Evolutionary conservation across 345 rosid species (phyloP).

Genomic region (Syzygium aqueum): DNA sequence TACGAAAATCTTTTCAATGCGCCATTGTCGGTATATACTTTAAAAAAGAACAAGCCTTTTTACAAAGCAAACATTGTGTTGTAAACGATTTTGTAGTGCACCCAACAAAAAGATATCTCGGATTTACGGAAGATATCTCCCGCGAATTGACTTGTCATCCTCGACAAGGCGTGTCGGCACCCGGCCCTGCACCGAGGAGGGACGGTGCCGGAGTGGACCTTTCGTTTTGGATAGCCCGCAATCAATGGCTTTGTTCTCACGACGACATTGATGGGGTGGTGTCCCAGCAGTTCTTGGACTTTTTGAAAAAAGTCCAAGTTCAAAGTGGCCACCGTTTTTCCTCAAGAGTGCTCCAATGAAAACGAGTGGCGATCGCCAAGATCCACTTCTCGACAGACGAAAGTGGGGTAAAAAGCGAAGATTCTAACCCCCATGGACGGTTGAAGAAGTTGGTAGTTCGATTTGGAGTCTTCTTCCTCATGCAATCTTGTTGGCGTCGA

Average conservation of each 20-base stretch:
- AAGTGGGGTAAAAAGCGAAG: not conserved
- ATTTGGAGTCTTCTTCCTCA: not conserved
- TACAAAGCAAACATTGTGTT: not conserved
- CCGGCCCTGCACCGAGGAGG: not conserved
- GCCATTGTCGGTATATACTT: not conserved
- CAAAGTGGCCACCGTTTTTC: not conserved
- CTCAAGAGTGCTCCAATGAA: not conserved
- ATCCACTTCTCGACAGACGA: not conserved
- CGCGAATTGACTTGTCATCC: not conserved
- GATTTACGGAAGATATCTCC: not conserved
- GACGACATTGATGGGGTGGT: not conserved
- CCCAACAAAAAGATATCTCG: not conserved
- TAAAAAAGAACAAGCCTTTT: not conserved
- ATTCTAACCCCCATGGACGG: not conserved
- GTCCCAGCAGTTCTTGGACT: not conserved
- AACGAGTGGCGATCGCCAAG: not conserved
- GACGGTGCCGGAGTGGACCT: not conserved
- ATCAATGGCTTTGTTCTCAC: not conserved
- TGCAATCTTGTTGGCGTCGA: not conserved
- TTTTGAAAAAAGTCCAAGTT: fast-evolving
- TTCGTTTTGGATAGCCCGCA: not conserved
- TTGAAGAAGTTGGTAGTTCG: not conserved
- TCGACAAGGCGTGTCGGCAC: not conserved
- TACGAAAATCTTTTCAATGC: not conserved
- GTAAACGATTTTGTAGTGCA: not conserved